A percentile compares a stretch with the other conserved stretches of the same genome.
phyloP scores from a whole-genome alignment of 169 alveolate species.

The Plasmodium ovale region DNA sequence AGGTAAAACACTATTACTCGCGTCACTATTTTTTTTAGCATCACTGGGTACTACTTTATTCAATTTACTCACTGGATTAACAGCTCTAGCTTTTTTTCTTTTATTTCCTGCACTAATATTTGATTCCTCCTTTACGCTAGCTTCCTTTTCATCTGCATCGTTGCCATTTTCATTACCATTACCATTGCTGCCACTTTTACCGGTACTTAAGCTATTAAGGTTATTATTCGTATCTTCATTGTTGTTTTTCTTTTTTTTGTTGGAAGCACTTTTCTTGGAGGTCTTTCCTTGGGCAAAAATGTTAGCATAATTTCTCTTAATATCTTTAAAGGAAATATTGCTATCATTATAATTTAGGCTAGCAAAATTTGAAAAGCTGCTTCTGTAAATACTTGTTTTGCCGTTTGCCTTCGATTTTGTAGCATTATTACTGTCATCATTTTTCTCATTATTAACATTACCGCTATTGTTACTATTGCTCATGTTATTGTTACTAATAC shows the following conservation, averaged over 20 bases:
- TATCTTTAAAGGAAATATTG: slow-evolving; percentile 66
- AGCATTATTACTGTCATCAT: neutral
- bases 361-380: slow-evolving; percentile 62
- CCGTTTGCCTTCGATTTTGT: slow-evolving; percentile 9
- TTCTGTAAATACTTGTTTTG: slow-evolving; percentile 25
- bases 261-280: slow-evolving; percentile 30
- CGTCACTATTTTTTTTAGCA: neutral
- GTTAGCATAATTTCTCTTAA: slow-evolving; percentile 60
- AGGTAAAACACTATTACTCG: neutral
- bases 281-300: slow-evolving; percentile 67
- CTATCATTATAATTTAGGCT: slow-evolving; percentile 57
- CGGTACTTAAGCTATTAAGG: too few species aligned
- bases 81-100: slow-evolving; percentile 15
- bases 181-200: too few species aligned
- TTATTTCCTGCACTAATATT: slow-evolving; percentile 8
- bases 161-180: too few species aligned
- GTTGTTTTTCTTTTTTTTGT: slow-evolving; percentile 12
- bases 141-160: slow-evolving; percentile 1
- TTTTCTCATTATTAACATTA: neutral
- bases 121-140: slow-evolving; percentile 9
- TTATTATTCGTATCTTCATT: too few species aligned
- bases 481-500: neutral
- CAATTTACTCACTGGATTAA: slow-evolving; percentile 1
- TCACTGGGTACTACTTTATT: slow-evolving; percentile 9
- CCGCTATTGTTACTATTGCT: neutral